Conservation (phyloP, 2,329 filamentous ascomycete genomes). For the Atkinsonella texensis region DNA sequence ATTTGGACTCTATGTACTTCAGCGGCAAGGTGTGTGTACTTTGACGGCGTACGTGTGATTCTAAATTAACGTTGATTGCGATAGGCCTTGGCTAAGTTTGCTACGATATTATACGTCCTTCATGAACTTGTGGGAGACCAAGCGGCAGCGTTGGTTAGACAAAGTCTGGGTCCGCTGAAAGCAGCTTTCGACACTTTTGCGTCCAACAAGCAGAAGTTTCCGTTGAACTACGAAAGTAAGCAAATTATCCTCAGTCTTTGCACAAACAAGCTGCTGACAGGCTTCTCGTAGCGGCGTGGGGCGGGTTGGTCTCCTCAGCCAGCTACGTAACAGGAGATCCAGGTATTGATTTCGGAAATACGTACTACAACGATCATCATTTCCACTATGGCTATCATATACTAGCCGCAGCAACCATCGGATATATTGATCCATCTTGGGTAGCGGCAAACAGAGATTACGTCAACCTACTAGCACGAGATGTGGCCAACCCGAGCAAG, state of each 20-base stretch:
- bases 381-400: conserved; percentile 85
- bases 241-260: conserved; percentile 3
- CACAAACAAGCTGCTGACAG: background rate
- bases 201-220: conserved; percentile 54
- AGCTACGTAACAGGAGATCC: conserved; percentile 58
- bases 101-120: conserved; percentile 52
- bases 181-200: conserved; percentile 53
- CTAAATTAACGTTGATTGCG: background rate
- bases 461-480: conserved; percentile 74
- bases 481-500: conserved; percentile 63
- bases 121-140: conserved; percentile 50
- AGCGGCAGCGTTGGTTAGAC: conserved; percentile 37
- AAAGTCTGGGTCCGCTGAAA: conserved; percentile 51
- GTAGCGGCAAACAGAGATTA: conserved; percentile 60
- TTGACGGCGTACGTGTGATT: background rate
- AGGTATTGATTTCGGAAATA: conserved; percentile 80
- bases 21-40: conserved; percentile 58
- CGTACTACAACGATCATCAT: conserved; percentile 66
- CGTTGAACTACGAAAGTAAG: conserved; percentile 52
- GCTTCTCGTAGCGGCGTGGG: conserved; percentile 47
- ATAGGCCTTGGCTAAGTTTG: conserved; percentile 64
- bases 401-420: conserved; percentile 74
- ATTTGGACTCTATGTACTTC: conserved; percentile 84
- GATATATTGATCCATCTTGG: conserved; percentile 66
- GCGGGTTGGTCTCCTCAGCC: conserved; percentile 66